Evolutionary conservation across 2,329 filamentous ascomycete species (phyloP).

Genomic region (Penicillium sp.): DNA sequence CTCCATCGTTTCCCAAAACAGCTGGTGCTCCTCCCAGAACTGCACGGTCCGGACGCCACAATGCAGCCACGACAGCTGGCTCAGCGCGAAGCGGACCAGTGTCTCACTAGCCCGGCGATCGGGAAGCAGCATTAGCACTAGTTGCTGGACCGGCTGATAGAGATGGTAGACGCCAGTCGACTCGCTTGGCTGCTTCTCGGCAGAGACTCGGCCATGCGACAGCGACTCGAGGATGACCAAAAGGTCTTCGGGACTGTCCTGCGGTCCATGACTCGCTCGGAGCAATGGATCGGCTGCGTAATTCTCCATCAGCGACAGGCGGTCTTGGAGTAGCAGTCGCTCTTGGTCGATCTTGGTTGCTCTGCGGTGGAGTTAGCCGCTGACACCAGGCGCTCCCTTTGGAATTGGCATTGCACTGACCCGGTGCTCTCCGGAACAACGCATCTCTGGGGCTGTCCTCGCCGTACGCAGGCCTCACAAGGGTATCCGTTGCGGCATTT

Average conservation of each 20-base stretch:
- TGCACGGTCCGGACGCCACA: constrained; percentile 11
- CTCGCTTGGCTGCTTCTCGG: not conserved
- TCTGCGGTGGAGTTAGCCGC: too few species aligned
- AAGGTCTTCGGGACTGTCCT: not conserved
- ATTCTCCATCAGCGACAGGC: not conserved
- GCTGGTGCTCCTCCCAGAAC: constrained; percentile 9
- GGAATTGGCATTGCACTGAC: too few species aligned
- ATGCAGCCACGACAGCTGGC: constrained; percentile 12
- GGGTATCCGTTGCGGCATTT: constrained; percentile 17
- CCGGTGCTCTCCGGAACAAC: not conserved
- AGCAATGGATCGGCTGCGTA: not conserved
- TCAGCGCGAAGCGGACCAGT: constrained; percentile 12
- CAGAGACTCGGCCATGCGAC: not conserved
- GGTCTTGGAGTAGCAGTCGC: not conserved
- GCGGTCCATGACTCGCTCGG: not conserved
- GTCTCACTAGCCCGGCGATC: constrained; percentile 1
- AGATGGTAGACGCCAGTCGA: not conserved
- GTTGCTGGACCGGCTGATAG: not conserved
- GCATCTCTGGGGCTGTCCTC: constrained; percentile 6
- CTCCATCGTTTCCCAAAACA: constrained; percentile 9
- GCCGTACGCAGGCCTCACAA: constrained; percentile 9
- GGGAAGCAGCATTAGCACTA: not conserved
- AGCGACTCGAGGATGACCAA: not conserved
- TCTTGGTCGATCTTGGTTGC: too few species aligned
- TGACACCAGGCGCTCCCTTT: too few species aligned